Base-by-base conservation (phyloP, 164 flowering plant species). In the Annona squamosa region DNA sequence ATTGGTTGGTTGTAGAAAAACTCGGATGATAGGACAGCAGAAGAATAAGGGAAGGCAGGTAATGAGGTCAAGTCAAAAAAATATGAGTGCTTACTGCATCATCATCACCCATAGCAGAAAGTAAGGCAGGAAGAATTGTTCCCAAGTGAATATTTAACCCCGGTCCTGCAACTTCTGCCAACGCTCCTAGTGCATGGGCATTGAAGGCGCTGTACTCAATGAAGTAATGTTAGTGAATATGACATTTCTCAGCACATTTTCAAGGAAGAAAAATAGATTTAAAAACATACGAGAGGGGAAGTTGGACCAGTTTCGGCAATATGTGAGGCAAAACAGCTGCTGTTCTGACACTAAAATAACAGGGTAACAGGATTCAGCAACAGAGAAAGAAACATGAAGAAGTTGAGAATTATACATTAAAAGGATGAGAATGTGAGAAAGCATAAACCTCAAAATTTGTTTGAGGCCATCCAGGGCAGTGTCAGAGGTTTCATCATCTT, bases 381-480 rank as follows among this genome's bases (percentile, higher is more conserved):
- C 37, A 44, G 37, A 47, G 1, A 65, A 44, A 4, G 43, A 12
- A 4, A 4, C 16, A 13, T 66, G 43, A 44, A 26, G 37, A 26
- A 26, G 37, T 26, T 42, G n/a, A 1, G 46, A 66, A 44, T 37
- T 64, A 44, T 16, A 66, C 45, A 66, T 13, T 37, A 66, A 66
- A 13, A 59, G 12, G 47, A 42, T 42, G 42, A 47, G 18, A 10
- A 68, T 46, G 56, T n/a, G 37, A 66, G 52, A 71, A 6, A 52
- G 41, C 48, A 44, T 65, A 43, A 68, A 93, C 99, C 98, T 96
- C 77, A 96, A 81, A 48, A 96, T 96, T 85, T 96, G 99, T 81
- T 93, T 96, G 70, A 96, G 94, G 66, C 97, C 99, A 84, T 96
- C 99, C 75, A 96, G 91, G 48, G 99, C 99, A 77, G 97, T 96